Evolutionary conservation across 352 stramenopile species (phyloP).

Genomic region (Globisporangium ultimum): DNA sequence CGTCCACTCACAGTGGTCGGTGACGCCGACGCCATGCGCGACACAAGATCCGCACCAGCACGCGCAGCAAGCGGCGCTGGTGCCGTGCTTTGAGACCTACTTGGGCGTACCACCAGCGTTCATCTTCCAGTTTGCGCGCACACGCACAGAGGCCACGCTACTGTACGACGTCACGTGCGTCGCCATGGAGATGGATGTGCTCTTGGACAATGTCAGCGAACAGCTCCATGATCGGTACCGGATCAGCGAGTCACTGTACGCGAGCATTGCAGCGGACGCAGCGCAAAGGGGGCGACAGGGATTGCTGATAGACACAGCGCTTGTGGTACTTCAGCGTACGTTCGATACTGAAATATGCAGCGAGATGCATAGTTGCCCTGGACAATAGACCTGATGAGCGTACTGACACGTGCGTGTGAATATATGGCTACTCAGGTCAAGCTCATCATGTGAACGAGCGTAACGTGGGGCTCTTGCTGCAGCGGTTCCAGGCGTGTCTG

Average conservation of each 20-base stretch:
- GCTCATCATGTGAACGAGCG: neutral
- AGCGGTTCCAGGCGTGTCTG: constrained; percentile 18
- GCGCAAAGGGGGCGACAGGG: neutral
- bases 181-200: constrained; percentile 34
- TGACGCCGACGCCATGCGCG: constrained; percentile 9
- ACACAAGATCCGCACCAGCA: neutral
- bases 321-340: constrained; percentile 30
- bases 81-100: constrained; percentile 11
- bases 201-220: constrained; percentile 23
- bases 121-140: constrained; percentile 13
- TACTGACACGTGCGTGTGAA: too few relatives aligned
- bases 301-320: constrained; percentile 19
- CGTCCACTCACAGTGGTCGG: neutral
- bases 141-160: constrained; percentile 17
- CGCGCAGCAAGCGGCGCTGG: neutral
- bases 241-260: constrained; percentile 10
- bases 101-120: constrained; percentile 23
- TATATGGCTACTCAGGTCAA: neutral
- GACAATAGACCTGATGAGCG: too few relatives aligned
- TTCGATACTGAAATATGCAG: neutral
- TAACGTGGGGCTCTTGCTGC: constrained; percentile 9
- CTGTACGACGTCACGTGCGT: constrained; percentile 19
- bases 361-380: too few relatives aligned
- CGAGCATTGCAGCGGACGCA: neutral
- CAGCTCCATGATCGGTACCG: constrained; percentile 31